phyloP scores from a whole-genome alignment of 345 rosid genomes.

The Ceriops decandra region DNA sequence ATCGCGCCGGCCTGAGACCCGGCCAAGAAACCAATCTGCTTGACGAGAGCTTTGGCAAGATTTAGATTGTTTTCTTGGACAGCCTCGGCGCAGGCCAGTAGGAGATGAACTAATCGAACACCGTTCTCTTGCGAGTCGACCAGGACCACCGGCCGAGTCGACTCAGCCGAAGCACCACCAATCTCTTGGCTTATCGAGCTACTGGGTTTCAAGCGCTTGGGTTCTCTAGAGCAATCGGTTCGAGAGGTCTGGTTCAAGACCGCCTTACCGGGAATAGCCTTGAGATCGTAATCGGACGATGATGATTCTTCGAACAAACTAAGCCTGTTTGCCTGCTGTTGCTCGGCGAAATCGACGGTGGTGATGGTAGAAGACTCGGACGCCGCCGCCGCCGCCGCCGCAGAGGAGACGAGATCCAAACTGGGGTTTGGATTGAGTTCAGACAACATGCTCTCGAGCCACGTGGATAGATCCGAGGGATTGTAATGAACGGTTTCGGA shows the following conservation, averaged over 20 bases:
- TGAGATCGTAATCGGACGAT: slow-evolving; percentile 58
- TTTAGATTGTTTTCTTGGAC: slow-evolving; percentile 48
- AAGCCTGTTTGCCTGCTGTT: neutral
- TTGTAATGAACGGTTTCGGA: slow-evolving; percentile 73
- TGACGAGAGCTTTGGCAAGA: slow-evolving; percentile 65
- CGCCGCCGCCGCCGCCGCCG: neutral
- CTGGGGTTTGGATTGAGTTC: slow-evolving; percentile 49
- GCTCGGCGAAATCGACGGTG: slow-evolving; percentile 29
- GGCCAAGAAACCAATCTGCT: slow-evolving; percentile 56
- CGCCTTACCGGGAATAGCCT: slow-evolving; percentile 75
- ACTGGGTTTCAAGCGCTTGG: slow-evolving; percentile 5
- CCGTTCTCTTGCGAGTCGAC: slow-evolving; percentile 85
- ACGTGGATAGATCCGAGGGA: slow-evolving; percentile 64
- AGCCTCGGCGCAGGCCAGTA: slow-evolving; percentile 83
- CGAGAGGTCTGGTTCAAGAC: slow-evolving; percentile 24
- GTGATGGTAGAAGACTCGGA: slow-evolving; percentile 42
- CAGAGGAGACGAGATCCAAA: slow-evolving; percentile 17
- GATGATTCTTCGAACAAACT: slow-evolving; percentile 28
- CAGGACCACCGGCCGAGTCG: slow-evolving; percentile 49
- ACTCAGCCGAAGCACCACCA: slow-evolving; percentile 18
- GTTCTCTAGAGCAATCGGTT: neutral
- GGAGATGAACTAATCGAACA: slow-evolving; percentile 62
- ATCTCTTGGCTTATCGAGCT: slow-evolving; percentile 17
- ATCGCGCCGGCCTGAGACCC: slow-evolving; percentile 63
- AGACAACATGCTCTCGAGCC: slow-evolving; percentile 63